phyloP scores from a whole-genome alignment of 345 rosid species.

The Arabis alpina region DNA sequence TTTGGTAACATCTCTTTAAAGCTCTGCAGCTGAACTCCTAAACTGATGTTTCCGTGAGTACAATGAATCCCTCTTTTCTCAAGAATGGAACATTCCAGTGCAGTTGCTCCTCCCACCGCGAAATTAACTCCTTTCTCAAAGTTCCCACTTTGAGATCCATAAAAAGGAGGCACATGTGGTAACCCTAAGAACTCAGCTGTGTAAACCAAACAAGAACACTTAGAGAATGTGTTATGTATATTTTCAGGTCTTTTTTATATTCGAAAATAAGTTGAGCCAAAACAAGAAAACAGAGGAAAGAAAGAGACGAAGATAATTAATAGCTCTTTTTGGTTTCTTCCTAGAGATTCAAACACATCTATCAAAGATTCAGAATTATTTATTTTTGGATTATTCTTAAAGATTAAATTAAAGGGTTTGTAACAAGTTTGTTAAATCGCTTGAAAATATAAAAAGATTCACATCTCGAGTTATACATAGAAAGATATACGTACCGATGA shows the following conservation, averaged over 20 bases:
- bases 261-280: neutral
- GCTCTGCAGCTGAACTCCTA: slow-evolving; percentile 46
- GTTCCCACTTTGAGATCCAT: slow-evolving; percentile 36
- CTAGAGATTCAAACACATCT: neutral
- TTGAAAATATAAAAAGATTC: too few relatives aligned
- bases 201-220: neutral
- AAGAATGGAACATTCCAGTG: slow-evolving; percentile 40
- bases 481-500: slow-evolving; percentile 46
- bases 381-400: slow-evolving; percentile 7
- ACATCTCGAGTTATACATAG: neutral
- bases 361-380: neutral
- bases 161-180: slow-evolving; percentile 48
- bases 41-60: slow-evolving; percentile 29
- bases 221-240: too few relatives aligned
- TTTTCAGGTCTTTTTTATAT: too few relatives aligned
- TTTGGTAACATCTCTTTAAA: slow-evolving; percentile 49
- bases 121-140: slow-evolving; percentile 53
- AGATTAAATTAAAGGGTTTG: neutral
- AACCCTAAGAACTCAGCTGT: slow-evolving; percentile 53
- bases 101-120: slow-evolving; percentile 56
- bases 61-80: slow-evolving; percentile 39
- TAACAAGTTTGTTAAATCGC: too few relatives aligned
- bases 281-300: neutral
- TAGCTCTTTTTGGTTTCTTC: slow-evolving; percentile 20
- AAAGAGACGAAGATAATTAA: slow-evolving; percentile 1